Evolutionary conservation across 768 basidiomycete genomes (phyloP), one percentile per base, ranked within the genome.

Genomic region (Tylopilus vinaceipallidus): DNA sequence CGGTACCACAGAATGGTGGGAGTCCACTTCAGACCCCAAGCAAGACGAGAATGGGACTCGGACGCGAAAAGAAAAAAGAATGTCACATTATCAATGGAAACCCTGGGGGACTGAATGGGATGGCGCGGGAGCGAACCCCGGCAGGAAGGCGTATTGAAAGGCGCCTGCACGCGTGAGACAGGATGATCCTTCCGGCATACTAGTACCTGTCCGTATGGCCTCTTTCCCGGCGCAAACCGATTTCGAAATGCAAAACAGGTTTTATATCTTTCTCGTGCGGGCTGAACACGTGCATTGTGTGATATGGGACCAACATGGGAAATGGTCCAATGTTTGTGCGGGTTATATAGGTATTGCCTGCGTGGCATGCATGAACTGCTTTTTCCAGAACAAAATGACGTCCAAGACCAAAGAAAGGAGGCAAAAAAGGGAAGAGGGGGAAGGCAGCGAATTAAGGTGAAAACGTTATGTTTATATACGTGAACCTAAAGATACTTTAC

Each of bases 121-220:
- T 24, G 35, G n/a, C 24, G 37, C n/a, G n/a, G n/a, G n/a, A n/a
- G n/a, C n/a, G n/a, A n/a, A n/a, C n/a, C n/a, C n/a, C n/a, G n/a
- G n/a, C n/a, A n/a, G n/a, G n/a, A n/a, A n/a, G n/a, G n/a, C n/a
- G n/a, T n/a, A 34, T 17, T 14, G 24, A 17, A 33, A 12, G n/a
- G 8, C 26, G 22, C 19, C n/a, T n/a, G n/a, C 8, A 29, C 19
- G 30, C 20, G 42, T 14, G 26, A 26, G 19, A n/a, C 32, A 14
- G 13, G 29, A 56, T 56, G 54, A 56, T 56, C 54, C 54, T 56
- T 56, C 54, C 54, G 54, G 55, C 43, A 57, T n/a, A n/a, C n/a
- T 29, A 29, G 48, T 45, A 24, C 33, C 54, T 49, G 14, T 38
- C 27, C 52, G 39, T 34, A 16, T 42, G 42, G 24, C n/a, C n/a